Evolutionary conservation across 2,329 filamentous ascomycete genomes (phyloP).

Genomic region (Fusarium subtropicale): DNA sequence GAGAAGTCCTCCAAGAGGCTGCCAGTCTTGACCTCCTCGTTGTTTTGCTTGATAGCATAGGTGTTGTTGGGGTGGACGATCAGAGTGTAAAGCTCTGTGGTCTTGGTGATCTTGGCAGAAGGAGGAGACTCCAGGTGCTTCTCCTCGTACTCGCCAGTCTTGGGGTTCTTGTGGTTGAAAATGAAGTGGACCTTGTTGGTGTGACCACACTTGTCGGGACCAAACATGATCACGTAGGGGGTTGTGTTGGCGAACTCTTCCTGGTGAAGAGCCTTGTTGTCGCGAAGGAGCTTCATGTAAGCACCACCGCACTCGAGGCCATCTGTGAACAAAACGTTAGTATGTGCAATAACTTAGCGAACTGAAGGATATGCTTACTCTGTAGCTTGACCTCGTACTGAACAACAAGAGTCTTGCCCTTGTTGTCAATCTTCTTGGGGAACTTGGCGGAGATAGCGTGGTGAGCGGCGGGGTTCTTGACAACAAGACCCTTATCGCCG

Average conservation of each 20-base stretch:
- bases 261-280: slow-evolving; percentile 95
- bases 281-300: slow-evolving; percentile 98
- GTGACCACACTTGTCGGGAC: slow-evolving; percentile 97
- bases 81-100: slow-evolving; percentile 93
- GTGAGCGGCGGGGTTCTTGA: slow-evolving; percentile 98
- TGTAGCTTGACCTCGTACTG: slow-evolving; percentile 99
- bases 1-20: slow-evolving; percentile 93
- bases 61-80: slow-evolving; percentile 97
- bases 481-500: slow-evolving; percentile 94
- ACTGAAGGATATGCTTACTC: slow-evolving; percentile 67
- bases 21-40: slow-evolving; percentile 87
- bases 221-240: slow-evolving; percentile 99
- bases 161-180: slow-evolving; percentile 99
- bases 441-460: slow-evolving; percentile 99
- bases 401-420: slow-evolving; percentile 95
- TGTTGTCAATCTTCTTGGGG: slow-evolving; percentile 95
- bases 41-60: slow-evolving; percentile 91
- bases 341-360: background rate
- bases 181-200: slow-evolving; percentile 99
- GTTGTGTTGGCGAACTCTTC: slow-evolving; percentile 98
- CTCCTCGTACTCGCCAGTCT: slow-evolving; percentile 99
- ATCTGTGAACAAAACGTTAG: slow-evolving; percentile 66
- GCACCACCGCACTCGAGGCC: slow-evolving; percentile 97
- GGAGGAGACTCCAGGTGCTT: slow-evolving; percentile 93
- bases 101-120: slow-evolving; percentile 88